Percentiles rank a stretch among this genome's conserved stretches.
Evolutionary conservation across 1,284 basidiomycete genomes (phyloP).

Genomic region (Prillingera fragicola): DNA sequence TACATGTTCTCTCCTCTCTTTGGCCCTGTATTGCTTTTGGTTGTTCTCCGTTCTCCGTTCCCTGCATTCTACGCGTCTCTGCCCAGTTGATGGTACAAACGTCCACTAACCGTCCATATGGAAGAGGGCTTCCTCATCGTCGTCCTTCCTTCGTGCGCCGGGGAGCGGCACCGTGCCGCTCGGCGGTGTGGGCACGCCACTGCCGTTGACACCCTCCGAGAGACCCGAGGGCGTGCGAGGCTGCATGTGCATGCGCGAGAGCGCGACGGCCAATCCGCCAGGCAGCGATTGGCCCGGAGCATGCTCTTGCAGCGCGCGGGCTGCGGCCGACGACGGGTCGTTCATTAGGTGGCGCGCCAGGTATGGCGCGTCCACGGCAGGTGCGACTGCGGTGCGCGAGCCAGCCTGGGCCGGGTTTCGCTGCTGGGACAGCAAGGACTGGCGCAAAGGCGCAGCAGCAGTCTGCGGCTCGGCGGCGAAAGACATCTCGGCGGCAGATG

Average conservation of each 20-base stretch:
- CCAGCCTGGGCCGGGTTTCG: constrained; percentile 15
- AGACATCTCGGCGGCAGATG: constrained; percentile 18
- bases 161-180: neutral
- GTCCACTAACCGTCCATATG: constrained; percentile 21
- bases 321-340: constrained; percentile 36
- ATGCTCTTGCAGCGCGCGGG: constrained; percentile 41
- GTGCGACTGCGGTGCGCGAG: constrained; percentile 7
- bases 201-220: neutral
- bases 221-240: constrained; percentile 10
- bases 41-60: no score
- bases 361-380: constrained; percentile 26
- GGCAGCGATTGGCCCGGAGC: constrained; percentile 46
- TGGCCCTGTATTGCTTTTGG: no score
- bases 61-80: no score
- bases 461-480: constrained; percentile 27
- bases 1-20: no score
- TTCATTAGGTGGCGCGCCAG: constrained; percentile 23
- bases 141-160: constrained; percentile 10
- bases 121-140: constrained; percentile 20
- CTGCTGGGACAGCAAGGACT: constrained; percentile 36
- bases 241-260: constrained; percentile 46
- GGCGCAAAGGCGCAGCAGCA: constrained; percentile 17
- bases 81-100: no score
- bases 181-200: neutral
- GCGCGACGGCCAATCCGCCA: constrained; percentile 43